Percentiles rank a stretch among this genome's conserved stretches.
Conservation (phyloP, 1,284 basidiomycete species). For the Ceratobasidium sp. region DNA sequence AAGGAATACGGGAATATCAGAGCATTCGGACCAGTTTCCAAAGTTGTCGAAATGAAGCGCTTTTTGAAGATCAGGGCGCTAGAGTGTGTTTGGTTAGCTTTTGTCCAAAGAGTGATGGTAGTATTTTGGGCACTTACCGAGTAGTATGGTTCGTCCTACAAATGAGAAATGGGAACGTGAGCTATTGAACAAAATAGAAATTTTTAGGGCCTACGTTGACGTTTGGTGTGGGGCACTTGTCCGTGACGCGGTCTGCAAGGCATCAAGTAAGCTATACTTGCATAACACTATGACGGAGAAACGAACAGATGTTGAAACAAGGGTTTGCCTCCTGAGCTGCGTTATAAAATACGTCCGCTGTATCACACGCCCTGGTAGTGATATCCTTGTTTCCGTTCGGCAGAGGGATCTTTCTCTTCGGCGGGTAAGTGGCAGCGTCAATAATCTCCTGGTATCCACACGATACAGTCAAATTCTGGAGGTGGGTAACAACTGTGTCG, state of each 20-base stretch:
- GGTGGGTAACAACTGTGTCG: constrained; percentile 47
- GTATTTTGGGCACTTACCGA: not conserved
- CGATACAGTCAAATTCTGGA: not conserved
- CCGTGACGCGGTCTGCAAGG: constrained; percentile 46
- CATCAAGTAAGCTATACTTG: not conserved
- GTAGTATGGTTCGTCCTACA: not conserved
- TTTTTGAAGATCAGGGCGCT: constrained; percentile 54
- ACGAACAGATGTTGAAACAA: constrained; percentile 52
- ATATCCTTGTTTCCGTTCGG: constrained; percentile 48
- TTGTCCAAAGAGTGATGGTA: constrained; percentile 42
- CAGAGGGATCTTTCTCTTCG: constrained; percentile 49
- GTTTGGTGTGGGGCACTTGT: constrained; percentile 45
- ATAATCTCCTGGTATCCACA: constrained; percentile 52
- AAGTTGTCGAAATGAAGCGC: constrained; percentile 54
- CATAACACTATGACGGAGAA: not conserved
- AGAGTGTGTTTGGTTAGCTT: constrained; percentile 43
- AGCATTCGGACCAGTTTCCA: constrained; percentile 53
- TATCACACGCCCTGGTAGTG: constrained; percentile 47
- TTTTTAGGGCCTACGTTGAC: constrained; percentile 43
- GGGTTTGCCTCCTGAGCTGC: constrained; percentile 49
- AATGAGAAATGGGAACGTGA: not conserved
- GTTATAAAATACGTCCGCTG: constrained; percentile 48
- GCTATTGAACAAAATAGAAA: constrained; percentile 49
- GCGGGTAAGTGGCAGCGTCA: constrained; percentile 53
- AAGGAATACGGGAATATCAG: constrained; percentile 49